Conservation (phyloP, 2,329 filamentous ascomycete species). For the Epichloe glyceriae region DNA sequence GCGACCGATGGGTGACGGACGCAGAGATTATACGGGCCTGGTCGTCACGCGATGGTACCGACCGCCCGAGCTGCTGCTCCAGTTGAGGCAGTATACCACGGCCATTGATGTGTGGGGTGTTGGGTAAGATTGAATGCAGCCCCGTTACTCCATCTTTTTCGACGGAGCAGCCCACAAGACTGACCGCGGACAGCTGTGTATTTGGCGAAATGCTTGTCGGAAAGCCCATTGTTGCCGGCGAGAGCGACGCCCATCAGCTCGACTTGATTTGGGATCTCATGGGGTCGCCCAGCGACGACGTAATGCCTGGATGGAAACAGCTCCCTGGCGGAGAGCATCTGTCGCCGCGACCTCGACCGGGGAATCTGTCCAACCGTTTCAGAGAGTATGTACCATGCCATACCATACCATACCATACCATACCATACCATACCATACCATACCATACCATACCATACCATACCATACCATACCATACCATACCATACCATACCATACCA, state of each 20-base stretch:
- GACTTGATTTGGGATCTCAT: conserved; percentile 90
- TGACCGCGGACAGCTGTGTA: conserved; percentile 57
- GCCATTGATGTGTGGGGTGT: conserved; percentile 98
- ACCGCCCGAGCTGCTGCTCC: conserved; percentile 81
- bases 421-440: background rate
- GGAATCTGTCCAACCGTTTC: conserved; percentile 63
- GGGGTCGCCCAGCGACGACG: conserved; percentile 77
- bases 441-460: background rate
- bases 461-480: background rate
- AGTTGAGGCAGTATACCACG: conserved; percentile 84
- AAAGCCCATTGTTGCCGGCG: conserved; percentile 83
- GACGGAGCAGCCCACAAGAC: conserved; percentile 1
- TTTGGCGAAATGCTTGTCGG: conserved; percentile 96
- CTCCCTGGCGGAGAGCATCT: conserved; percentile 72
- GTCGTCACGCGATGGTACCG: conserved; percentile 97
- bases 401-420: background rate
- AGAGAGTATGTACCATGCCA: conserved; percentile 40
- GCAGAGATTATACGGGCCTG: conserved; percentile 85
- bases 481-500: background rate
- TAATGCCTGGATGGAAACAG: conserved; percentile 80
- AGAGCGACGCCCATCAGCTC: conserved; percentile 78
- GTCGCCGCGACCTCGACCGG: conserved; percentile 44
- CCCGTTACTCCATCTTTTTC: background rate
- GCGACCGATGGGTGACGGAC: conserved; percentile 69
- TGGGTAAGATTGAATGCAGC: conserved; percentile 44